These are phyloP conservation scores for Saxophila tyrrhenica DNA, from an alignment of 495 filamentous ascomycete genomes.

Conservation along the genomic window DNA sequence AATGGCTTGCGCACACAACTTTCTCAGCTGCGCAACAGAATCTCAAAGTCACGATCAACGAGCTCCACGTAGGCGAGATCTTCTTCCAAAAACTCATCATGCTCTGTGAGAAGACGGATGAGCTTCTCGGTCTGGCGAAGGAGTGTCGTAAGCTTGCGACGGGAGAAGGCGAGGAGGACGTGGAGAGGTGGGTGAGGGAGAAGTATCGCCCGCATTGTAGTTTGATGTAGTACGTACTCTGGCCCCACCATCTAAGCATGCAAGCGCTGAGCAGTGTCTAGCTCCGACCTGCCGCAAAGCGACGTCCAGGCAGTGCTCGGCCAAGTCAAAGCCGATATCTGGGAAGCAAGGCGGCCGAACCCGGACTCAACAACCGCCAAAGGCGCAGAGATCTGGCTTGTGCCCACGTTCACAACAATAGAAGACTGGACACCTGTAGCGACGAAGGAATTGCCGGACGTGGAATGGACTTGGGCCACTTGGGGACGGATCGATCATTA, in stretches of 20 bases:
- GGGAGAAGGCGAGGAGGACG: slow-evolving; percentile 8
- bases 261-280: slow-evolving; percentile 1
- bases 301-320: slow-evolving; percentile 8
- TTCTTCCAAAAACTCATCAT: slow-evolving; percentile 25
- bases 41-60: slow-evolving; percentile 17
- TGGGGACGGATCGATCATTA: not conserved
- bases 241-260: not conserved
- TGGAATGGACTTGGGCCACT: slow-evolving; percentile 11
- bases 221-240: slow-evolving; percentile 27
- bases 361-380: slow-evolving; percentile 13
- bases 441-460: slow-evolving; percentile 9
- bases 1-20: no score
- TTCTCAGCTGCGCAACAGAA: no score
- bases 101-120: slow-evolving; percentile 18
- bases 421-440: slow-evolving; percentile 26
- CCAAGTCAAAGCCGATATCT: slow-evolving; percentile 13
- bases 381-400: slow-evolving; percentile 24
- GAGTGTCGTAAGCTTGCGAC: slow-evolving; percentile 5
- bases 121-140: slow-evolving; percentile 11
- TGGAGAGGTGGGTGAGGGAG: slow-evolving; percentile 24
- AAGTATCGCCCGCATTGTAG: slow-evolving; percentile 25
- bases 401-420: slow-evolving; percentile 24
- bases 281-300: slow-evolving; percentile 10
- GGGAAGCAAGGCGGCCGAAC: slow-evolving; percentile 5
- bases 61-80: slow-evolving; percentile 15